Conservation (phyloP, 495 filamentous ascomycete genomes). For the Penicillium lagena region DNA sequence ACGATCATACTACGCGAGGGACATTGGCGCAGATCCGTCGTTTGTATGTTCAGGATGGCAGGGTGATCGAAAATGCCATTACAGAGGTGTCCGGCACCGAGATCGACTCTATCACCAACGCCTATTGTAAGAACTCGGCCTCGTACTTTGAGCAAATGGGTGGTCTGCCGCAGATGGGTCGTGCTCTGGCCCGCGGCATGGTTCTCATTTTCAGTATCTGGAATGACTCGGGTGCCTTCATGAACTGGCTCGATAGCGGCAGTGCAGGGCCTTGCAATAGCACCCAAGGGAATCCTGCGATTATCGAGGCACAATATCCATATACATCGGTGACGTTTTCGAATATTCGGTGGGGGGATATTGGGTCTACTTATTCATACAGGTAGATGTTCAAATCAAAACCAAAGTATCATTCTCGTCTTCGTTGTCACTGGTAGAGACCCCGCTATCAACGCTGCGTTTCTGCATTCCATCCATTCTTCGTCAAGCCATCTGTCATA, state of each 20-base stretch:
- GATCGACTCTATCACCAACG: conserved; percentile 19
- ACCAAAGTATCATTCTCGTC: conserved; percentile 2
- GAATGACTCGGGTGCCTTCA: conserved; percentile 51
- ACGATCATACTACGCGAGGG: conserved; percentile 35
- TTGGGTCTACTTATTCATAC: conserved; percentile 20
- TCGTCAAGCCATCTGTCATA: conserved; percentile 7
- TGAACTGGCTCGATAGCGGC: conserved; percentile 58
- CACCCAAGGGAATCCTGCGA: conserved; percentile 23
- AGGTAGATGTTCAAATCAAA: not conserved
- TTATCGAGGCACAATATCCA: conserved; percentile 21
- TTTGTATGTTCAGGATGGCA: conserved; percentile 55
- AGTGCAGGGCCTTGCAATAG: conserved; percentile 52
- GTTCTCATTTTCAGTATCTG: conserved; percentile 60
- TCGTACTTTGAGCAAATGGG: conserved; percentile 13
- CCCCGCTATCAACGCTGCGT: not conserved
- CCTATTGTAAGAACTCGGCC: conserved; percentile 13
- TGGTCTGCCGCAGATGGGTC: conserved; percentile 22
- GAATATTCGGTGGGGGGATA: conserved; percentile 31
- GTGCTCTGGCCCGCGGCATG: conserved; percentile 51
- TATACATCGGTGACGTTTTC: conserved; percentile 26
- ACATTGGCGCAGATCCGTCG: conserved; percentile 51
- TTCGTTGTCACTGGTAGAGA: not conserved
- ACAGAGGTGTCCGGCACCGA: conserved; percentile 8
- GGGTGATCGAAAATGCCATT: conserved; percentile 38
- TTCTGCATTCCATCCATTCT: not conserved